Evolutionary conservation across 164 flowering plant species (phyloP).

Genomic region (Malania oleifera): DNA sequence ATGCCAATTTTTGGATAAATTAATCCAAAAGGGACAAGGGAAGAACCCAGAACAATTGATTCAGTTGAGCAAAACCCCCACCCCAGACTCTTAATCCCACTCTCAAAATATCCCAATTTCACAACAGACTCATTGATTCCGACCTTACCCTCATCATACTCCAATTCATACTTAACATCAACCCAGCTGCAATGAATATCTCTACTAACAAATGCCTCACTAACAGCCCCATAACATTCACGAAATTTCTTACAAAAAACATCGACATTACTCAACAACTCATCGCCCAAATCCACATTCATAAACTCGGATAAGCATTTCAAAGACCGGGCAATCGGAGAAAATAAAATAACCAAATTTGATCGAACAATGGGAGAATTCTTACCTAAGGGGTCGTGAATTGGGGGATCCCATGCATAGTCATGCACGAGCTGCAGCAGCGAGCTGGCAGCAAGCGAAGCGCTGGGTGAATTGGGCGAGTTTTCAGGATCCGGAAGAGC

Average conservation of each 20-base stretch:
- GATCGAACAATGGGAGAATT: constrained; percentile 29
- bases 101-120: constrained; percentile 19
- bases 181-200: constrained; percentile 79
- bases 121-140: constrained; percentile 10
- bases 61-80: constrained; percentile 80
- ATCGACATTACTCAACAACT: constrained; percentile 17
- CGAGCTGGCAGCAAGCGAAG: constrained; percentile 32
- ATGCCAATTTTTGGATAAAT: constrained; percentile 73
- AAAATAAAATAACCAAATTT: constrained; percentile 68
- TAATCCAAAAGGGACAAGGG: constrained; percentile 75
- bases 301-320: constrained; percentile 31
- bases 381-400: constrained; percentile 27
- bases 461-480: constrained; percentile 19
- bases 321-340: constrained; percentile 34
- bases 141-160: constrained; percentile 4
- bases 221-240: constrained; percentile 42
- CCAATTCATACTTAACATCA: constrained; percentile 38
- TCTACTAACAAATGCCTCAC: constrained; percentile 37
- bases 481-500: neutral
- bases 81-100: constrained; percentile 52
- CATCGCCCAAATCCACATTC: constrained; percentile 25
- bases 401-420: constrained; percentile 67
- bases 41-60: constrained; percentile 63
- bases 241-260: constrained; percentile 27
- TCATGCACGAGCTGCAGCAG: constrained; percentile 61